Conservation (phyloP, 2,329 filamentous ascomycete genomes). For the Hypoxylon sp. region DNA sequence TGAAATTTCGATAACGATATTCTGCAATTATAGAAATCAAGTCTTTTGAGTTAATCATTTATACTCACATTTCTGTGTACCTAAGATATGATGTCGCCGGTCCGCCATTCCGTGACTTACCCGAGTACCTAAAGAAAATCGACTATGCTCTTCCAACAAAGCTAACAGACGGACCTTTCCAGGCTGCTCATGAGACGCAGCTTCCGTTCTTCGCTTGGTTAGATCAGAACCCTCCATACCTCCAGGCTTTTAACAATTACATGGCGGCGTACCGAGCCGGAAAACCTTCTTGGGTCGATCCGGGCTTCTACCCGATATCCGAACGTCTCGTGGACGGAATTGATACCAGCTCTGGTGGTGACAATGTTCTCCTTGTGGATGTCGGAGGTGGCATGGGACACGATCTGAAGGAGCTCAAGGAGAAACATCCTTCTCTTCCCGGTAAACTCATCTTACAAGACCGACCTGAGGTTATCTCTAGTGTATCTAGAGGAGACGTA, state of each 20-base stretch:
- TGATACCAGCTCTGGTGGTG: conserved; percentile 27
- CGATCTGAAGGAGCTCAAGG: conserved; percentile 55
- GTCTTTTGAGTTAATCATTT: not conserved
- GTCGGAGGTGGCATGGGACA: conserved; percentile 60
- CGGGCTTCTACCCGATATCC: conserved; percentile 49
- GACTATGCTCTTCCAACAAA: conserved; percentile 51
- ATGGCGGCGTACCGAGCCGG: conserved; percentile 58
- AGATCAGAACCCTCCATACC: conserved; percentile 55
- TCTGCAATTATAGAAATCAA: not conserved
- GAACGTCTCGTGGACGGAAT: conserved; percentile 45
- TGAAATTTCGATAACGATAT: not conserved
- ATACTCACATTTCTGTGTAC: not conserved
- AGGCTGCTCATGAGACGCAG: conserved; percentile 55
- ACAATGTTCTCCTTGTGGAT: conserved; percentile 57
- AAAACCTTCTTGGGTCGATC: conserved; percentile 57
- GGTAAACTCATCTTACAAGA: conserved; percentile 59
- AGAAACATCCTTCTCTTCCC: conserved; percentile 50
- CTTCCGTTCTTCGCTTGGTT: conserved; percentile 58
- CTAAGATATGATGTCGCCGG: conserved; percentile 57
- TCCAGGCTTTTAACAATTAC: conserved; percentile 55
- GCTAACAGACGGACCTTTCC: conserved; percentile 55
- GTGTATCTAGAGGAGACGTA: conserved; percentile 10
- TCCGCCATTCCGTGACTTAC: conserved; percentile 54
- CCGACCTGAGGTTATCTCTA: conserved; percentile 48
- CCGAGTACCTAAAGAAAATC: conserved; percentile 53